Evolutionary conservation across 1,139 yeast species (phyloP).

Genomic region (Arxiozyma slooffiae): DNA sequence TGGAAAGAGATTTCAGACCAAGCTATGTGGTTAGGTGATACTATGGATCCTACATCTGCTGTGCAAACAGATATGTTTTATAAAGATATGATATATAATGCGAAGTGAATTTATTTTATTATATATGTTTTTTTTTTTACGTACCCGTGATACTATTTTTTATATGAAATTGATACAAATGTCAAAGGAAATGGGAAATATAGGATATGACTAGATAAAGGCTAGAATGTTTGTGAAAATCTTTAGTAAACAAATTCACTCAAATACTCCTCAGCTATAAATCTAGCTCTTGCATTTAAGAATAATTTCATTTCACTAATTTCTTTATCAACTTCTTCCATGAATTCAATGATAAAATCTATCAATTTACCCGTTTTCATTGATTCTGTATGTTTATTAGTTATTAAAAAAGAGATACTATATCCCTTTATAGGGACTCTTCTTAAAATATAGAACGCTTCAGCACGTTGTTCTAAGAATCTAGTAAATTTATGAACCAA

Average conservation of each 20-base stretch:
- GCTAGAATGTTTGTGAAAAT: background rate
- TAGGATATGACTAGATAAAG: background rate
- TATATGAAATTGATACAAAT: background rate
- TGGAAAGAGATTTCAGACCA: constrained; percentile 70
- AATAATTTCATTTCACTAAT: constrained; percentile 97
- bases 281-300: constrained; percentile 94
- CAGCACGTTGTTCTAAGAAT: constrained; percentile 91
- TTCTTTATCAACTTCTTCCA: constrained; percentile 98
- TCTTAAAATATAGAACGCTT: constrained; percentile 82
- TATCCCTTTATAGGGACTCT: constrained; percentile 81
- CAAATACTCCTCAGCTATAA: constrained; percentile 89
- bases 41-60: constrained; percentile 26
- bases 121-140: background rate
- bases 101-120: background rate
- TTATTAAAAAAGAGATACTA: constrained; percentile 85
- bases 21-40: constrained; percentile 54
- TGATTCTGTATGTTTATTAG: constrained; percentile 90
- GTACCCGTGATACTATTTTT: background rate
- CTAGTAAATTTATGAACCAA: constrained; percentile 89
- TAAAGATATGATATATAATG: background rate
- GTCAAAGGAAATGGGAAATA: background rate
- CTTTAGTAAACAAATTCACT: constrained; percentile 29
- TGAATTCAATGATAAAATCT: constrained; percentile 91
- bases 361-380: constrained; percentile 93
- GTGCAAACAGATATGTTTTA: constrained; percentile 16